These are phyloP conservation scores for Colletotrichum falcatum DNA, from an alignment of 2,329 filamentous ascomycete genomes.

Conservation along the genomic window DNA sequence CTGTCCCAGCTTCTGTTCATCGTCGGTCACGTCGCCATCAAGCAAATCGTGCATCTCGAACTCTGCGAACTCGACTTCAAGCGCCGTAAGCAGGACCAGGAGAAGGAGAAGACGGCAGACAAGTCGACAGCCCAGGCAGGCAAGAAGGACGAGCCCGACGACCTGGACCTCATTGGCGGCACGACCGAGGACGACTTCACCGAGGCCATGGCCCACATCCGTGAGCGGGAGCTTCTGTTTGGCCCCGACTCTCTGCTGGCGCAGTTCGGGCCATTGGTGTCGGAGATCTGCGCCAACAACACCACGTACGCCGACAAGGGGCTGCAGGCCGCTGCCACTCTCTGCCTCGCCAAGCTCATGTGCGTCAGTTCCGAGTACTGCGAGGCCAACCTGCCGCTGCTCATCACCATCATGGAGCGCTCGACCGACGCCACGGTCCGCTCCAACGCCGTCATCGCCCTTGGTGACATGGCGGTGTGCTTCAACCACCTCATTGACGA, in stretches of 20 bases:
- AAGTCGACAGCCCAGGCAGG: slow-evolving; percentile 46
- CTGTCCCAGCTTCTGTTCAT: slow-evolving; percentile 94
- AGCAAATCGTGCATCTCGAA: slow-evolving; percentile 98
- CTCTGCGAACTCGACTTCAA: slow-evolving; percentile 99
- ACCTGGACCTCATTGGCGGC: slow-evolving; percentile 95
- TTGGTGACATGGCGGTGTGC: slow-evolving; percentile 99
- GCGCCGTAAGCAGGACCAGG: slow-evolving; percentile 90
- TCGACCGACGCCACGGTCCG: slow-evolving; percentile 92
- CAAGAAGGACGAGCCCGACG: slow-evolving; percentile 75
- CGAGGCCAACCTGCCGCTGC: slow-evolving; percentile 88
- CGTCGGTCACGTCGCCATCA: slow-evolving; percentile 96
- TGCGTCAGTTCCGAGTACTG: slow-evolving; percentile 98
- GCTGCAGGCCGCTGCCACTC: slow-evolving; percentile 90
- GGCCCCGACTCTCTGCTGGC: slow-evolving; percentile 87
- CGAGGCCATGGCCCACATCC: slow-evolving; percentile 85
- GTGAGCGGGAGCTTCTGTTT: slow-evolving; percentile 85
- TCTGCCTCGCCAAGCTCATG: slow-evolving; percentile 98
- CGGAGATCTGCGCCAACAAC: slow-evolving; percentile 95
- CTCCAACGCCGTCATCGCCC: slow-evolving; percentile 95
- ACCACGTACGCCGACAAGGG: slow-evolving; percentile 90
- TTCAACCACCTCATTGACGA: slow-evolving; percentile 99
- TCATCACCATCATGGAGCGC: slow-evolving; percentile 98
- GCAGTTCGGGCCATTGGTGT: slow-evolving; percentile 90
- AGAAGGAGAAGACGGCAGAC: slow-evolving; percentile 69
- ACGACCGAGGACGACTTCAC: slow-evolving; percentile 96